Conservation (phyloP, 257 asterid genomes). For the Jacaranda mimosifolia region DNA sequence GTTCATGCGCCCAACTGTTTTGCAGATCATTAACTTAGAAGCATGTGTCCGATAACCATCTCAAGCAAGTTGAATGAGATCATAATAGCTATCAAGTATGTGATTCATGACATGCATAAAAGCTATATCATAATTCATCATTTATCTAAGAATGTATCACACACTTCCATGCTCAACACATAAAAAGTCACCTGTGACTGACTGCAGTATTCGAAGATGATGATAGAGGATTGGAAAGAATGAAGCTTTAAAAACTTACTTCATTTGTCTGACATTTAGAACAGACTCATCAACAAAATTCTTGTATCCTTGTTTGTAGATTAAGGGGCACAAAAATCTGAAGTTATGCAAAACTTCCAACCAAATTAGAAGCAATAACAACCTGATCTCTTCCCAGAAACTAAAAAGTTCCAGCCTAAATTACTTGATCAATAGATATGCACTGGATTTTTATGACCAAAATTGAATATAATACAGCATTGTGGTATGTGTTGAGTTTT, state of each 20-base stretch:
- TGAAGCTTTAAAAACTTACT: neutral
- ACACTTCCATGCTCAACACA: neutral
- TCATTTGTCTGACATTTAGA: neutral
- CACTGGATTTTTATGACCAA: neutral
- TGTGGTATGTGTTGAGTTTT: neutral
- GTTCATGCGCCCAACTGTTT: neutral
- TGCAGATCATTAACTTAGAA: neutral
- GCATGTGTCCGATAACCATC: neutral
- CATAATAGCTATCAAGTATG: neutral
- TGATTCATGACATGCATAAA: neutral
- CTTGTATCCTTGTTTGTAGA: neutral
- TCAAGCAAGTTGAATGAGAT: constrained; percentile 6
- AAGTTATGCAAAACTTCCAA: neutral
- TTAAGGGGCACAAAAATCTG: neutral
- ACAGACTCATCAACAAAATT: neutral
- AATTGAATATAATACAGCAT: neutral
- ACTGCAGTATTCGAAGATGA: neutral
- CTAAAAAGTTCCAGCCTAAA: neutral
- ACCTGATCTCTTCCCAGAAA: neutral
- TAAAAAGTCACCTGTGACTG: neutral
- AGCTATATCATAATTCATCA: neutral
- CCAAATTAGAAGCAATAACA: neutral
- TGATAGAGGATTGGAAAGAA: neutral
- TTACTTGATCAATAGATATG: neutral
- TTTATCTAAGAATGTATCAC: neutral